Percentiles rank a stretch among this genome's conserved stretches.
Evolutionary conservation across 2,329 filamentous ascomycete genomes (phyloP).

Genomic region (Pseudocercospora pini-densiflorae): DNA sequence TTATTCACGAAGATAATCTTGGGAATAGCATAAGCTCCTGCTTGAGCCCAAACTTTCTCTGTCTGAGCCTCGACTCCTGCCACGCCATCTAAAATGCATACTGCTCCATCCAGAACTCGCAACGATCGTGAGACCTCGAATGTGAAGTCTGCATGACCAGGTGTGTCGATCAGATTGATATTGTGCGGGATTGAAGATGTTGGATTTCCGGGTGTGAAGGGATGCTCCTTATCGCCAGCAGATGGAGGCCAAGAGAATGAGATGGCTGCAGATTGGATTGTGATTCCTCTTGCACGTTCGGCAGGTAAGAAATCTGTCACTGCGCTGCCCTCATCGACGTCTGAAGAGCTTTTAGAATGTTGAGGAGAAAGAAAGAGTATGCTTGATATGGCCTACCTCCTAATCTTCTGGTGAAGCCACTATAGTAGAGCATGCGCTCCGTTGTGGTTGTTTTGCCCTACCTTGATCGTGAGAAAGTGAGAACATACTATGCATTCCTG

Average conservation of each 20-base stretch:
- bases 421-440: constrained; percentile 98
- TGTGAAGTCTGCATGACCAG: constrained; percentile 95
- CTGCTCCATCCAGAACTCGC: constrained; percentile 82
- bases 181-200: constrained; percentile 64
- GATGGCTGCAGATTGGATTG: constrained; percentile 95
- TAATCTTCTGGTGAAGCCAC: constrained; percentile 83
- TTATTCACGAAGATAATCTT: constrained; percentile 84
- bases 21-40: constrained; percentile 82
- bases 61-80: constrained; percentile 97
- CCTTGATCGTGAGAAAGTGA: constrained; percentile 24
- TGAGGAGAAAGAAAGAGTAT: neutral
- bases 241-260: constrained; percentile 87
- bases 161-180: constrained; percentile 93
- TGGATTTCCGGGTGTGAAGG: constrained; percentile 37
- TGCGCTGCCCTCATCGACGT: constrained; percentile 95
- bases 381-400: constrained; percentile 58
- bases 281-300: constrained; percentile 90
- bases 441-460: constrained; percentile 96
- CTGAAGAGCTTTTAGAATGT: constrained; percentile 46
- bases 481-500: neutral
- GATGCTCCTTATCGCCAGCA: constrained; percentile 34
- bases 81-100: constrained; percentile 92
- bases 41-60: constrained; percentile 93
- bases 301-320: constrained; percentile 96
- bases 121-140: constrained; percentile 94